Base-by-base conservation (phyloP, 2,329 filamentous ascomycete genomes). In the Aquanectria penicillioides region DNA sequence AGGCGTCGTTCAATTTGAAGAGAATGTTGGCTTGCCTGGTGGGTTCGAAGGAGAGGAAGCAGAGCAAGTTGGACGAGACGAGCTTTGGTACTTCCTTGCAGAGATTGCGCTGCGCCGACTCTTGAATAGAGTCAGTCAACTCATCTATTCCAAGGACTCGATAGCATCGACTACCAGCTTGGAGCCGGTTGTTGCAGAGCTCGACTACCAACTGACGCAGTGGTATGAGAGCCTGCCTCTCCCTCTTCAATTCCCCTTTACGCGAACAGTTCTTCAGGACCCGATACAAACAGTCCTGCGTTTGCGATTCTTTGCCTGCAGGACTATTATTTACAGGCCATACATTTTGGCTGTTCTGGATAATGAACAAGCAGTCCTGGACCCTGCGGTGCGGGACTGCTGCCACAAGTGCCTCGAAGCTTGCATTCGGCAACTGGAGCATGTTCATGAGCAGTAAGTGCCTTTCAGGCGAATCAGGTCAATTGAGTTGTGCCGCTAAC, bases 71-170 rank as follows among this genome's bases (percentile, higher is more conserved):
- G 90, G 89, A 11, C 85, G 87, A 44, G 92, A 94, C 68, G 91
- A 94, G 58, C 80, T 94, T 12, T 94, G 92, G 91, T 95, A 95
- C 71, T 94, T 94, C 67, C 79, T 94, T 25, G 91, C 92, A 31
- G 91, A 94, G 69, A 94, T 95, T 62, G 91, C 91, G 5, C 79
- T 95, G 11, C 86, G 91, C 40, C 82, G 92, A 54, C 83, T 95
- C 4, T 82, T 94, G 65, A 93, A 93, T 73, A 84, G 90, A 57
- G 90, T 92, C 68, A 92, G 89, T 77, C 89, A 93, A 71, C 86
- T 93, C 68, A 90, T 93, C 62, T 93, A 93, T 73, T 89, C 89
- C 43, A 90, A 91, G 69, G 87, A 89, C 69, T 89, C 87, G 3
- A 86, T 88, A 74, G 84, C 88, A 13, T 89, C 90, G 11, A 90